A percentile compares a stretch with the other conserved stretches of the same genome.
phyloP scores from a whole-genome alignment of 345 rosid genomes.

The Sapria himalayana region DNA sequence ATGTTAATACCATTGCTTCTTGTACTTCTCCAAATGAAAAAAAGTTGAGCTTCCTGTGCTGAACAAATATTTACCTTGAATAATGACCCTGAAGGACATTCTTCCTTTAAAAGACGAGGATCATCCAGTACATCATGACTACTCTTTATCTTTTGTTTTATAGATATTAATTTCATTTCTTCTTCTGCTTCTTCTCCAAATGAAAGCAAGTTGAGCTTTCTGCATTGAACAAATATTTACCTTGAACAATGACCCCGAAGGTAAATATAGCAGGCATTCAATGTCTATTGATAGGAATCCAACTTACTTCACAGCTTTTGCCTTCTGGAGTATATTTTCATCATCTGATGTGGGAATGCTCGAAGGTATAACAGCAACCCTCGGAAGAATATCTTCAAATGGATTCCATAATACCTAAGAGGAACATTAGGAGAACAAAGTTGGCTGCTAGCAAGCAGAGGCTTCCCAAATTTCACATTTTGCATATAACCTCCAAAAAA shows the following conservation, averaged over 20 bases:
- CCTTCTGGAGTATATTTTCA: slow-evolving; percentile 34
- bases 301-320: slow-evolving; percentile 66
- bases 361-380: slow-evolving; percentile 18
- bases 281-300: slow-evolving; percentile 1
- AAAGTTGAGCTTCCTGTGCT: too few species aligned
- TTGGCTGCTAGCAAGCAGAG: background rate
- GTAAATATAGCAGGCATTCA: background rate
- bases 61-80: slow-evolving; percentile 18
- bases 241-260: slow-evolving; percentile 6
- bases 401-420: slow-evolving; percentile 82
- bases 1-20: too few species aligned
- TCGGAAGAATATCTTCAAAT: slow-evolving; percentile 82
- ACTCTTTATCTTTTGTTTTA: slow-evolving; percentile 71
- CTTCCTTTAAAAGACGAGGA: slow-evolving; percentile 72
- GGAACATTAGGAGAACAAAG: slow-evolving; percentile 3
- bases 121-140: slow-evolving; percentile 91
- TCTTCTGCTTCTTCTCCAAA: slow-evolving; percentile 98
- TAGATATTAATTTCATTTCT: slow-evolving; percentile 59
- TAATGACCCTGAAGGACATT: too few species aligned
- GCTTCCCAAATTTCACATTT: too few species aligned
- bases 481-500: too few species aligned
- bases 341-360: slow-evolving; percentile 15
- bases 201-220: slow-evolving; percentile 79
- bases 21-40: too few species aligned
- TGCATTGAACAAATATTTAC: slow-evolving; percentile 17